Percentiles rank a stretch among this genome's conserved stretches.
These are phyloP conservation scores for Cladobotryum protrusum DNA, from an alignment of 2,329 filamentous ascomycete species.

Conservation along the genomic window DNA sequence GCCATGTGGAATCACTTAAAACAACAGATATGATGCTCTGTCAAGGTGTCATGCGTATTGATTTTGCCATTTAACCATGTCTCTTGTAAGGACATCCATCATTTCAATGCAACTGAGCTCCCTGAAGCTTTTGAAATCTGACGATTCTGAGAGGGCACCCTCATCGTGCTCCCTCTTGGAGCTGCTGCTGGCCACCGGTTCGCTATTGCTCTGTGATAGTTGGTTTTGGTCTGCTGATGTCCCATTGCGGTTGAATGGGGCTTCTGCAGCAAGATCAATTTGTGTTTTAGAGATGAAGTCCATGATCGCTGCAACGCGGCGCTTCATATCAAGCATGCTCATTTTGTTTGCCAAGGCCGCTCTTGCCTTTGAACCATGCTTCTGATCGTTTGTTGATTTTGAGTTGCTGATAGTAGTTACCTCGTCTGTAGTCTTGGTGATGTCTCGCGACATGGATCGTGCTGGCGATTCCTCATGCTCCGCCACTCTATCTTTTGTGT, in stretches of 20 bases:
- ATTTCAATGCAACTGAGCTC: constrained; percentile 75
- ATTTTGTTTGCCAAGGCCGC: constrained; percentile 56
- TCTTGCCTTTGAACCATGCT: constrained; percentile 48
- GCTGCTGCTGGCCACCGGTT: constrained; percentile 4
- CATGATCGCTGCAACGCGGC: constrained; percentile 74
- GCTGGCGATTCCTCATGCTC: constrained; percentile 52
- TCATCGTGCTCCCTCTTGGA: constrained; percentile 17
- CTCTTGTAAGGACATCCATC: constrained; percentile 79
- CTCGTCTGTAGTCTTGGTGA: constrained; percentile 32
- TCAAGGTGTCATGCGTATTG: constrained; percentile 42
- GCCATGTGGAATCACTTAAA: not conserved
- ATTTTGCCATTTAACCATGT: constrained; percentile 80
- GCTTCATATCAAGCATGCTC: constrained; percentile 83
- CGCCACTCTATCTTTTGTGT: constrained; percentile 66
- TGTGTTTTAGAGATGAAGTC: constrained; percentile 88
- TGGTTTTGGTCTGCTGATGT: constrained; percentile 31
- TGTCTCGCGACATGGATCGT: constrained; percentile 48
- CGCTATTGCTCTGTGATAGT: constrained; percentile 22
- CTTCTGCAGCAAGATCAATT: constrained; percentile 71
- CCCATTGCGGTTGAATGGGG: constrained; percentile 39
- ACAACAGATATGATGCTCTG: not conserved
- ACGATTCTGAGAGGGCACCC: constrained; percentile 12
- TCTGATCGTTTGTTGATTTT: constrained; percentile 40
- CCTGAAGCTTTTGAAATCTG: constrained; percentile 55
- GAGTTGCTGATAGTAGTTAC: constrained; percentile 25